A percentile compares a stretch with the other conserved stretches of the same genome.
Conservation (phyloP, 306 rosid species). For the Albizia julibrissin region DNA sequence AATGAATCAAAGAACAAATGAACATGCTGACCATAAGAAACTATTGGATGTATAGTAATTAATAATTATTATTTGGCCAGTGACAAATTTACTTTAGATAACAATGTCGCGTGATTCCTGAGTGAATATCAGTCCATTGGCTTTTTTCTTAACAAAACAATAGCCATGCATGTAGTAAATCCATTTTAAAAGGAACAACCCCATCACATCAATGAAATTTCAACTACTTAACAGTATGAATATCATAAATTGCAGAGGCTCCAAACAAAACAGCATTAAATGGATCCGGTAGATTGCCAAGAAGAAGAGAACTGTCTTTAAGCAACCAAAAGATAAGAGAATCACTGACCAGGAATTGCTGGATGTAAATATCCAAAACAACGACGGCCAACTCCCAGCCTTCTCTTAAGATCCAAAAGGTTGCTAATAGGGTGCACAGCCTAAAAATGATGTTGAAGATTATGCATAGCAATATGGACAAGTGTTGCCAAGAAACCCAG, state of each 20-base stretch:
- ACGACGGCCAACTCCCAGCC: slow-evolving; percentile 93
- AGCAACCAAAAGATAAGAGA: slow-evolving; percentile 30
- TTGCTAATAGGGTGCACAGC: slow-evolving; percentile 98
- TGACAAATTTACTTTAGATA: background rate
- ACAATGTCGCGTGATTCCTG: slow-evolving; percentile 8
- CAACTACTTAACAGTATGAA: background rate
- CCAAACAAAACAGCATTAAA: slow-evolving; percentile 15
- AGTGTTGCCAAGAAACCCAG: slow-evolving; percentile 27
- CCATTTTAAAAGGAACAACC: slow-evolving; percentile 3
- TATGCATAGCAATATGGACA: slow-evolving; percentile 18
- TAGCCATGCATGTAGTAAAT: slow-evolving; percentile 12
- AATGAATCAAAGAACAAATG: background rate
- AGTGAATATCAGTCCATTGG: slow-evolving; percentile 10
- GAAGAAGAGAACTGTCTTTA: slow-evolving; percentile 24
- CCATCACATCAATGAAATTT: background rate
- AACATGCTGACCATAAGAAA: background rate
- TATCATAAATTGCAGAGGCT: slow-evolving; percentile 20
- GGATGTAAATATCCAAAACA: slow-evolving; percentile 96
- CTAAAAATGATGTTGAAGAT: slow-evolving; percentile 50
- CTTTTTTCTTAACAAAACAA: background rate
- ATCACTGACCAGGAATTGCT: slow-evolving; percentile 84
- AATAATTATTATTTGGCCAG: slow-evolving; percentile 9
- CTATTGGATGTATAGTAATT: slow-evolving; percentile 19
- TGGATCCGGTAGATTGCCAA: slow-evolving; percentile 2
- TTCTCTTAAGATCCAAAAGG: slow-evolving; percentile 97